These are phyloP conservation scores for Penicillium sp. DNA, from an alignment of 2,329 filamentous ascomycete species.

Conservation along the genomic window DNA sequence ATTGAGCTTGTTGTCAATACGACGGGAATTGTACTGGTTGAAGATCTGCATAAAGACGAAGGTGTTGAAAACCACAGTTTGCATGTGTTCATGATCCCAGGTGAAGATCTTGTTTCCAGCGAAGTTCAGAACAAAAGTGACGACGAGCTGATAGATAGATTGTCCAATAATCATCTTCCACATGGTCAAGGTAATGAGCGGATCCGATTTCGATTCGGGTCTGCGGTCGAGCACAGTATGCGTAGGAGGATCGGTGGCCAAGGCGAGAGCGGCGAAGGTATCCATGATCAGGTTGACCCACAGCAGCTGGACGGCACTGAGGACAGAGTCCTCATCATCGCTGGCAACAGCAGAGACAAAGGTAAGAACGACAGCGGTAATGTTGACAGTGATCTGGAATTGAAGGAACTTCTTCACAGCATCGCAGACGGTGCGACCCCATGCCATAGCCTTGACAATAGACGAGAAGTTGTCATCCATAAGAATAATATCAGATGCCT, in stretches of 20 bases:
- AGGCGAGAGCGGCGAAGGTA: conserved; percentile 65
- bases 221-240: conserved; percentile 58
- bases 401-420: conserved; percentile 73
- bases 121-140: conserved; percentile 50
- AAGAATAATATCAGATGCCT: conserved; percentile 80
- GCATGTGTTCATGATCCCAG: conserved; percentile 31
- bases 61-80: conserved; percentile 48
- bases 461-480: conserved; percentile 88
- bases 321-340: conserved; percentile 57
- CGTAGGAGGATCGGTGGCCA: conserved; percentile 65
- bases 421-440: conserved; percentile 77
- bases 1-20: conserved; percentile 48
- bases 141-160: conserved; percentile 44
- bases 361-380: conserved; percentile 66
- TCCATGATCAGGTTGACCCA: conserved; percentile 74
- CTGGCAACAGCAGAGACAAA: conserved; percentile 65
- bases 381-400: conserved; percentile 60
- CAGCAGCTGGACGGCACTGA: conserved; percentile 66
- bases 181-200: conserved; percentile 49
- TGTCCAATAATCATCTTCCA: conserved; percentile 51
- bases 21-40: conserved; percentile 53
- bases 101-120: conserved; percentile 39
- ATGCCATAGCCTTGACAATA: conserved; percentile 81
- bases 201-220: conserved; percentile 48
- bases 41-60: conserved; percentile 51